phyloP scores from a whole-genome alignment of 192 early-diverging fungal genomes.

The Linnemannia hyalina region DNA sequence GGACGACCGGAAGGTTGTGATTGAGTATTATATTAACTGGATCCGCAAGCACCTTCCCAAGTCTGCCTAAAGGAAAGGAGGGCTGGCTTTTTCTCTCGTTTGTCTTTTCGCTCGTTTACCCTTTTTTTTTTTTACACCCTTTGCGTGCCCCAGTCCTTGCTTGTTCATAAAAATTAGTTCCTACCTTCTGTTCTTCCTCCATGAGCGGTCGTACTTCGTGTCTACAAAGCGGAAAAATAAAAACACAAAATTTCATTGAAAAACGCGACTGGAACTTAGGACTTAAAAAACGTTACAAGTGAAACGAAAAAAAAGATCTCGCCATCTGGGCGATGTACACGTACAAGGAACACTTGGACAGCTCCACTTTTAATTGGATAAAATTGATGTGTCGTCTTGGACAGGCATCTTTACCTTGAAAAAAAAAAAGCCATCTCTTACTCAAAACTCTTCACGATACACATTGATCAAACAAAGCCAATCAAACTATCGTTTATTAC shows the following conservation, averaged over 20 bases:
- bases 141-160: neutral
- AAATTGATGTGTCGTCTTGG: too few relatives aligned
- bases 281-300: too few relatives aligned
- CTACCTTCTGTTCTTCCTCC: neutral
- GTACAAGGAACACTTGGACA: too few relatives aligned
- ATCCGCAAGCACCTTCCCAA: constrained; percentile 37
- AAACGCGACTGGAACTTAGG: too few relatives aligned
- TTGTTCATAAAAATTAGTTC: neutral
- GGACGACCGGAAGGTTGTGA: constrained; percentile 54
- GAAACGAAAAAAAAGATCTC: too few relatives aligned
- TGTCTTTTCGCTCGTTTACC: too few relatives aligned
- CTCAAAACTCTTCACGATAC: neutral
- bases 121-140: neutral
- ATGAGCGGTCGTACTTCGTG: neutral
- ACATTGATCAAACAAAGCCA: neutral
- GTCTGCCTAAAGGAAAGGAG: neutral
- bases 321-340: too few relatives aligned
- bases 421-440: neutral
- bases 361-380: too few relatives aligned
- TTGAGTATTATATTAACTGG: constrained; percentile 57
- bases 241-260: neutral
- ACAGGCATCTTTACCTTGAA: neutral
- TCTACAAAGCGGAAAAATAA: neutral
- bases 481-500: neutral
- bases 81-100: neutral